Evolutionary conservation across 768 basidiomycete species (phyloP), one percentile per base, ranked within the genome.

Genomic region (Tricholoma flavovirens): DNA sequence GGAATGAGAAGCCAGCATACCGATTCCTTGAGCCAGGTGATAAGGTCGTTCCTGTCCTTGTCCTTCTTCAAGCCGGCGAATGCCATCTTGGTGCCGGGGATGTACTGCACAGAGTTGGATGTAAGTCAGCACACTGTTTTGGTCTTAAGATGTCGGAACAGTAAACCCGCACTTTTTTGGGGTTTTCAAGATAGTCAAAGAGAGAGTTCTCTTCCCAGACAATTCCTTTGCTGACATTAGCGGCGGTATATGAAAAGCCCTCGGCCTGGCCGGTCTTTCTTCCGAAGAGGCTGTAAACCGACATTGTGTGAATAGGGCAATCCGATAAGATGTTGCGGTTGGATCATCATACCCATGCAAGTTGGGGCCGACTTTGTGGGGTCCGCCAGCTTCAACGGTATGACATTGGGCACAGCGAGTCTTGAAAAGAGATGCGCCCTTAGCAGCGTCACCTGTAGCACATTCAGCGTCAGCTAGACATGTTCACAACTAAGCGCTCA

Each of bases 51-150:
- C 76, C 95, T 87, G 72, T 98, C 95, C 82, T 94, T 93, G 9
- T 92, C 92, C 84, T 98, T 98, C 87, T 98, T 98, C 71, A 98
- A 76, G 66, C 96, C 96, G 62, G 94, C 93, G 65, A 97, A 98
- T 56, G 94, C 95, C 95, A 98, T 98, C 79, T 96, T 97, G 51
- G 95, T 97, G 49, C 95, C 94, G 36, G 92, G 92, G 62, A 95
- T 95, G 77, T 93, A 94, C 89, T 91, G 57, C 1, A 45, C 45
- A 17, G 29, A 14, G 30, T 19, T 24, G 21, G 6, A 29, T 33
- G 61, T 12, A 62, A 32, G 24, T 38, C 56, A 24, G 35, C 54
- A 15, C 26, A n/a, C n/a, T n/a, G n/a, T n/a, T n/a, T n/a, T 26
- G 12, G 2, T 17, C 0, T 15, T 6, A 26, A 9, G 0, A 26